Conservation (phyloP, 192 early-diverging fungal species). For the Piromyces finnis region DNA sequence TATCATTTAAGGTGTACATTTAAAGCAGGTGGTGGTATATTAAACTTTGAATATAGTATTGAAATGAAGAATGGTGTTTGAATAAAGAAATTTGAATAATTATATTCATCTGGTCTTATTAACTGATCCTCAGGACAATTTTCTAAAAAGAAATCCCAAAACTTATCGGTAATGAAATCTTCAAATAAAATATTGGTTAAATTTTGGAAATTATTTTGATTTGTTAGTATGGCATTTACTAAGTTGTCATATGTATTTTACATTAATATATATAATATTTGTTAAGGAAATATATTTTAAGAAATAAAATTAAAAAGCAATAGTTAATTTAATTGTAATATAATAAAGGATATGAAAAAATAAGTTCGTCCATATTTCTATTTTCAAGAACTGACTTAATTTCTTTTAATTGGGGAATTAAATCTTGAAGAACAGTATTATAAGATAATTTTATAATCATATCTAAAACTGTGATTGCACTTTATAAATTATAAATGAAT, state of each 20-base stretch:
- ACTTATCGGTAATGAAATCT: slow-evolving; percentile 18
- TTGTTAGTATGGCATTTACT: slow-evolving; percentile 13
- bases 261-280: no score
- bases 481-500: not conserved
- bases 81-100: slow-evolving; percentile 25
- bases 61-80: slow-evolving; percentile 31
- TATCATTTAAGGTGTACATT: not conserved
- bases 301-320: no score
- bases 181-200: slow-evolving; percentile 17
- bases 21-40: slow-evolving; percentile 19
- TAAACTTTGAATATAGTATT: slow-evolving; percentile 23
- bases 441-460: not conserved
- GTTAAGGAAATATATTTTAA: no score
- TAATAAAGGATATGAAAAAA: not conserved
- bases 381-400: slow-evolving; percentile 11
- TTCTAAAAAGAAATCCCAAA: slow-evolving; percentile 28
- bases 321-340: no score
- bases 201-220: slow-evolving; percentile 14
- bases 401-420: not conserved
- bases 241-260: slow-evolving; percentile 23
- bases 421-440: not conserved
- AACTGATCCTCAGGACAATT: slow-evolving; percentile 27
- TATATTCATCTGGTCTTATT: slow-evolving; percentile 30
- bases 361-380: not conserved
- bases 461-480: not conserved